Base-by-base conservation (phyloP, 305 asterid species). In the Rubia tinctorum region DNA sequence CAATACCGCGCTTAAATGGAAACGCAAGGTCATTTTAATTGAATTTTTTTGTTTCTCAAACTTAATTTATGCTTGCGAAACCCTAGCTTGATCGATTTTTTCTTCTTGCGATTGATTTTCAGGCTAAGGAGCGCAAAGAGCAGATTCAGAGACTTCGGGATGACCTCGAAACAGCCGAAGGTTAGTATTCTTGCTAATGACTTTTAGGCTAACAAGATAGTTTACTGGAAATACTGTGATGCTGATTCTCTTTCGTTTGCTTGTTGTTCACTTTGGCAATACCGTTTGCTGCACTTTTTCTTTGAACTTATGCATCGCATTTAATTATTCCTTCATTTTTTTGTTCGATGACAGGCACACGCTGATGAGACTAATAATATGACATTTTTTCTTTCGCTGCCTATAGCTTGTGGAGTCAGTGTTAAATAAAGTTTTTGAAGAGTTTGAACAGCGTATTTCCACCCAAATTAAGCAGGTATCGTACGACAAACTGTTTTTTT, bases 401-500 rank as follows among this genome's bases (percentile, higher is more conserved):
- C 69, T 79, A 56, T 89, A 95, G 99, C 95, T 95, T 74, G 86
- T 92, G 51, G 99, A 92, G 78, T 92, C 98, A 2, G 91, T 92
- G n/a, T 74, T 95, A 65, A 90, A 82, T 76, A 95, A 90, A 83
- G 96, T 91, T 66, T 88, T 92, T 75, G 89, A 89, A 84, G 96
- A 90, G 88, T 88, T 95, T 76, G 99, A 92, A 80, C 87, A 86
- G 71, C 96, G 86, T 25, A 75, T 92, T 68, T 82, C 89, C 63
- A 81, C 83, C 82, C 96, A 88, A 83, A 78, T 74, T 74, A 91
- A 87, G 68, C 73, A 65, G 96, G 99, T 93, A 89, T 56, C 15
- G 7, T 45, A 15, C 14, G 56, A 71, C 1, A 22, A 4, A 40
- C 13, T 37, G 4, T 42, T 39, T 25, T 40, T 15, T 23, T 15